Evolutionary conservation across 768 basidiomycete species (phyloP), one percentile per base, ranked within the genome.

Genomic region (Lentinus brumalis): DNA sequence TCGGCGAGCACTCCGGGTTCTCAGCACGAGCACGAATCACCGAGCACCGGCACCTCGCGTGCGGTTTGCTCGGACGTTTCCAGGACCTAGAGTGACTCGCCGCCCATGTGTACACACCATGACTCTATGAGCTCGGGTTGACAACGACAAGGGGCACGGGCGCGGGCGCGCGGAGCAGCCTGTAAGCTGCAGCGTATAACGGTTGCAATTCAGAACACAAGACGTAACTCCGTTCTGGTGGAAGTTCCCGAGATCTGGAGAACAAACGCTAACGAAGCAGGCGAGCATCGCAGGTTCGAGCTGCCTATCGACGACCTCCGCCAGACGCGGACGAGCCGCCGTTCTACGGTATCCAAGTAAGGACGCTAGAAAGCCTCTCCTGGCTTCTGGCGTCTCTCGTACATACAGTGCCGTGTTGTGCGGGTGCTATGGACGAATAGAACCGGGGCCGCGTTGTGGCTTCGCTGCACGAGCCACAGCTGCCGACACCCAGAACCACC

Each of bases 61-160:
- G 44, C 54, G 7, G 16, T 1, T 40, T 50, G 39, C 60, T 45
- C 60, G 54, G 60, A 47, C 35, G 41, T 56, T 56, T 31, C 60
- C 54, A 56, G 35, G 9, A 21, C 29, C 26, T 32, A 35, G 44
- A 45, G 14, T 11, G 21, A 14, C 18, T 6, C 46, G 14, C 46
- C 21, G 29, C 53, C 21, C 30, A 31, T 16, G 15, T 1, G 45
- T 38, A 15, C 18, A 15, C 31, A n/a, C 29, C 15, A 18, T 32
- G 42, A 8, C 44, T 9, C 14, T n/a, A 16, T 4, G 4, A 45
- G n/a, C 29, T 30, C 11, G 41, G 26, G 51, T 15, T 44, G 29
- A 50, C 26, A 12, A 30, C n/a, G 10, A 47, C 45, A 26, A 26
- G 6, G 46, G 29, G 46, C 46, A 49, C 29, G 46, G 46, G 46